phyloP scores from a whole-genome alignment of 2,329 filamentous ascomycete species.

The Colletotrichum theobromicola region DNA sequence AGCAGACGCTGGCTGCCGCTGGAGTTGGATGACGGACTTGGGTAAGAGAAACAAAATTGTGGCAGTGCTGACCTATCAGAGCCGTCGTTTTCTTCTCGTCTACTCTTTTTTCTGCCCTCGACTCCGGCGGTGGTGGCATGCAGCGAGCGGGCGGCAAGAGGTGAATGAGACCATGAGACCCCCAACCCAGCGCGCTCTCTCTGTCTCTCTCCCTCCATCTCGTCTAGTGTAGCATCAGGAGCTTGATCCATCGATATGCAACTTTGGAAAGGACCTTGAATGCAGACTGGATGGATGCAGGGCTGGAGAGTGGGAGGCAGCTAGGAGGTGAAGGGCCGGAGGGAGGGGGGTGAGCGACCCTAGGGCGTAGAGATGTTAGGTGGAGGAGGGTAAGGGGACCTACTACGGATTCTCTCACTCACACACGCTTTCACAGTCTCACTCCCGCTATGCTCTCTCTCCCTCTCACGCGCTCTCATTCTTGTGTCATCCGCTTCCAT shows the following conservation, averaged over 20 bases:
- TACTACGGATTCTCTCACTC: neutral
- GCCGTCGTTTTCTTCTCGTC: neutral
- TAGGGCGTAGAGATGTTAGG: neutral
- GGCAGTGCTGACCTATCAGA: slow-evolving; percentile 11
- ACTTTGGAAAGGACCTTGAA: neutral
- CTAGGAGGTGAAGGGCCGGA: neutral
- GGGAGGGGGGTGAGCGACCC: neutral
- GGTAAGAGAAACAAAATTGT: slow-evolving; percentile 1
- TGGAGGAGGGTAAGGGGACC: slow-evolving; percentile 1
- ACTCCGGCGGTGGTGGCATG: neutral
- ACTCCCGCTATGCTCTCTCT: neutral
- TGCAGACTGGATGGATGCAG: neutral
- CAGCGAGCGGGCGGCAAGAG: neutral
- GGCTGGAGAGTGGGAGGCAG: neutral
- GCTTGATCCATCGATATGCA: neutral
- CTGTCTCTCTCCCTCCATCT: neutral
- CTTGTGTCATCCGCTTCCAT: neutral
- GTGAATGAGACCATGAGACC: neutral
- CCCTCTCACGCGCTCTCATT: neutral
- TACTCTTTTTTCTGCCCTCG: neutral
- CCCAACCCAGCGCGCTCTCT: neutral
- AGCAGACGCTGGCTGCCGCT: neutral
- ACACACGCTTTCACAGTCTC: neutral
- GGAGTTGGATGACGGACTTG: neutral
- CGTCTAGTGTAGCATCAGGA: neutral